Conservation (phyloP, 2,329 filamentous ascomycete genomes). For the Apiospora saccharicola region DNA sequence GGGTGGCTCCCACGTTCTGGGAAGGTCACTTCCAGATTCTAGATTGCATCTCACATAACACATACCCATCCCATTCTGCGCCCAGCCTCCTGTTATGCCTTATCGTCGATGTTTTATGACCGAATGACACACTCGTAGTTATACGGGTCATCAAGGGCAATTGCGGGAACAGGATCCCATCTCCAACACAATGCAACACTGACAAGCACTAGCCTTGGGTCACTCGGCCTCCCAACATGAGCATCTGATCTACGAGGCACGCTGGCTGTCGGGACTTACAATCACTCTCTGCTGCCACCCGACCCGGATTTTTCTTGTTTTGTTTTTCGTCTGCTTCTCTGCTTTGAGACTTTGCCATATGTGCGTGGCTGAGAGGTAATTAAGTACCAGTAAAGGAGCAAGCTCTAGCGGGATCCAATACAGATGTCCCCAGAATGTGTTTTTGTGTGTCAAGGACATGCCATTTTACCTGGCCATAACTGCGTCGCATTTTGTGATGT, state of each 20-base stretch:
- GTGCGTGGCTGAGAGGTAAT: background rate
- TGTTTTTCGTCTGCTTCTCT: background rate
- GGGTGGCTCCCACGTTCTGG: conserved; percentile 1
- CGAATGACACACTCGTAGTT: background rate
- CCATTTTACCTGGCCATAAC: background rate
- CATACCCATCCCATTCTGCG: background rate
- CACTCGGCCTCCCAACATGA: background rate
- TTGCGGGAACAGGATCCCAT: background rate
- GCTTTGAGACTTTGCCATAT: background rate
- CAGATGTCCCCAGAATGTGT: background rate
- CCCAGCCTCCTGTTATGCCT: background rate
- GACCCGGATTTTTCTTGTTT: background rate
- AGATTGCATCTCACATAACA: conserved; percentile 11
- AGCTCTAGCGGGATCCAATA: background rate
- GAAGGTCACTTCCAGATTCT: conserved; percentile 9
- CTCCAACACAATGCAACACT: conserved; percentile 10
- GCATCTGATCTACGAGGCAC: background rate
- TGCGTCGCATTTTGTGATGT: background rate
- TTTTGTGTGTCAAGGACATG: background rate
- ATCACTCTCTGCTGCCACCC: background rate
- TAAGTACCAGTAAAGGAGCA: background rate
- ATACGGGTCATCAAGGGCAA: background rate
- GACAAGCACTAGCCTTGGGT: background rate
- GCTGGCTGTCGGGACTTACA: background rate
- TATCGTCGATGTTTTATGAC: background rate